phyloP scores from a whole-genome alignment of 2,329 filamentous ascomycete genomes.

The Colletotrichum chlorophyti region DNA sequence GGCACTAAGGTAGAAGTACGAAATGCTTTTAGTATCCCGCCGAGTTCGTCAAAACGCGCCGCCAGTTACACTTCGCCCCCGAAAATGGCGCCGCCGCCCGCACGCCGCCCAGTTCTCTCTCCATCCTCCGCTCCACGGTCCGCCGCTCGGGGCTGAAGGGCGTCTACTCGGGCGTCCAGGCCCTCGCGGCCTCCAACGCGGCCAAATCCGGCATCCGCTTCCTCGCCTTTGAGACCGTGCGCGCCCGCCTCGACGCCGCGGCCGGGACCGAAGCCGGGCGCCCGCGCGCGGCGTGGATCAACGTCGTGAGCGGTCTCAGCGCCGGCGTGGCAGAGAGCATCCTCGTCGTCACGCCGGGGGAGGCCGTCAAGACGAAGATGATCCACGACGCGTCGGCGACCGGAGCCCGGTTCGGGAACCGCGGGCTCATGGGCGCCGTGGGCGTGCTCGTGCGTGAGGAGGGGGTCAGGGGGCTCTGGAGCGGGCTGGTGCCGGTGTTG shows the following conservation, averaged over 20 bases:
- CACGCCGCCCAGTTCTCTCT: not conserved
- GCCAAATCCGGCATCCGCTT: not conserved
- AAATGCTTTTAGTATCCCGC: not conserved
- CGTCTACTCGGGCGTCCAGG: constrained; percentile 1
- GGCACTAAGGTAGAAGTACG: not conserved
- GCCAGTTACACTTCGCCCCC: not conserved
- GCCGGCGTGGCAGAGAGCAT: constrained; percentile 11
- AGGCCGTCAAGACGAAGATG: constrained; percentile 14
- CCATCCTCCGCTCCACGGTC: constrained; percentile 1
- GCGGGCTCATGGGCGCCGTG: not conserved
- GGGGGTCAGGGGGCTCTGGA: constrained; percentile 4
- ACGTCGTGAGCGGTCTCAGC: constrained; percentile 9
- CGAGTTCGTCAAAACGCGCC: constrained; percentile 13
- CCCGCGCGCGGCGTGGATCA: constrained; percentile 13
- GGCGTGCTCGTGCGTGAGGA: not conserved
- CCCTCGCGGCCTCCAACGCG: constrained; percentile 8
- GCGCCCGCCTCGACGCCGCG: not conserved
- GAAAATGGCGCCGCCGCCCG: not conserved
- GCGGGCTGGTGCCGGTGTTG: constrained; percentile 1
- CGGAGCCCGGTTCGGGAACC: not conserved
- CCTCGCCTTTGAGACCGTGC: constrained; percentile 9
- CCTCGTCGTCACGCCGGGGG: constrained; percentile 3
- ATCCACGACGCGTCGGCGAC: constrained; percentile 1
- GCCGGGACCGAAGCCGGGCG: not conserved
- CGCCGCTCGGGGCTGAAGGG: not conserved